Base-by-base conservation (phyloP, 805 yeast genomes). In the Kodamaea leandrae region DNA sequence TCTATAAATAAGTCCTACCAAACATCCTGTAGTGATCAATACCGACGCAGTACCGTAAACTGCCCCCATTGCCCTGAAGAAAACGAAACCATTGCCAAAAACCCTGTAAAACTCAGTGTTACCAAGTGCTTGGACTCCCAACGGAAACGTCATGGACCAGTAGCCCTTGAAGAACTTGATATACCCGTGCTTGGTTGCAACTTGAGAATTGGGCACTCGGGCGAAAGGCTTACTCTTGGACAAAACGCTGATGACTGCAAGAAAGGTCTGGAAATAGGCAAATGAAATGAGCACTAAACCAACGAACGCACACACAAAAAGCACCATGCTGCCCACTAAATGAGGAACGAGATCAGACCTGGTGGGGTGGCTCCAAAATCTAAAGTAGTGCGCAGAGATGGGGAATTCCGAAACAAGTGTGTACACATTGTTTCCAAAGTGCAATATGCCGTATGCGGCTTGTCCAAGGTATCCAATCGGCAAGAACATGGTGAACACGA, bases 61-160 rank as follows among this genome's bases (percentile, higher is more conserved):
- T 4, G 81, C 69, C 10, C 83, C 76, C 17, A 86, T 47, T 6
- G 82, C 80, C 47, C 77, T 71, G 60, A 86, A 85, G 0, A 85
- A 78, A 7, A 59, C 53, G 48, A 83, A 55, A 1, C 74, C 74
- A 15, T 51, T 40, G 36, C 51, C 51, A 15, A 45, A 45, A n/a
- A 38, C 34, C 12, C 41, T 25, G 43, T 41, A 81, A 13, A 87
- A 54, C 49, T 78, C 74, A 6, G 68, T 59, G 43, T 78, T 72
- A 2, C 87, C 77, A 10, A 83, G 57, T 0, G 83, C 69, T 82
- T 86, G 42, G 6, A 63, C 86, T 2, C 96, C 96, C 49, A 87
- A 54, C 3, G 96, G 96, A 80, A 89, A 89, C 46, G 96, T 84
- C 69, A 85, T 76, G n/a, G 89, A 80, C 96, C 96, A 86, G 78